Conservation (phyloP, 176 grass and related monocot genomes). For the Metroxylon sagu region DNA sequence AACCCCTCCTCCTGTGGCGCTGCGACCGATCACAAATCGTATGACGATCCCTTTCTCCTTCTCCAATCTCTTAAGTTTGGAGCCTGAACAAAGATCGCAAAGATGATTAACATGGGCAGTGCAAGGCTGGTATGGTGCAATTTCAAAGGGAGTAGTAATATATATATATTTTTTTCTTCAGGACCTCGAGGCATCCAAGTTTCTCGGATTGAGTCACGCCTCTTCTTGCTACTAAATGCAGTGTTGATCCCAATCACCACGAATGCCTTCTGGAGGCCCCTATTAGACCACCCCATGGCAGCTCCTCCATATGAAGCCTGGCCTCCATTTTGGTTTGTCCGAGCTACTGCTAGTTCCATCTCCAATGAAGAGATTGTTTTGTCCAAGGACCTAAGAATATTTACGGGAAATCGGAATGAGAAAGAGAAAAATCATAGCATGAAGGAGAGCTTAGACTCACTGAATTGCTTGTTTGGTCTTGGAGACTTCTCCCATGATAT, state of each 20-base stretch:
- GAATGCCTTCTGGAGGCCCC: slow-evolving; percentile 55
- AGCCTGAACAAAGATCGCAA: slow-evolving; percentile 21
- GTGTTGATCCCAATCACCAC: slow-evolving; percentile 89
- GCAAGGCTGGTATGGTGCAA: no score
- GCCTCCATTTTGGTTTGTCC: slow-evolving; percentile 24
- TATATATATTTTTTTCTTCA: no score
- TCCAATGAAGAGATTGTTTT: slow-evolving; percentile 68
- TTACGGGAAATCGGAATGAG: no score
- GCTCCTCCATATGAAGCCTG: not conserved
- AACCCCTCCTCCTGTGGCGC: slow-evolving; percentile 34
- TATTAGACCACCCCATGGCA: not conserved
- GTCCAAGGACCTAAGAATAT: slow-evolving; percentile 43
- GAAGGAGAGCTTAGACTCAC: slow-evolving; percentile 24
- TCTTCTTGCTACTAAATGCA: slow-evolving; percentile 68
- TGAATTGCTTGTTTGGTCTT: slow-evolving; percentile 64
- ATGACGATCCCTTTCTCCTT: slow-evolving; percentile 75
- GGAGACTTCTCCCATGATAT: slow-evolving; percentile 54
- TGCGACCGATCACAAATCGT: slow-evolving; percentile 93
- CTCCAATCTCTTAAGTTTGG: slow-evolving; percentile 57
- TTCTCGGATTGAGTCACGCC: slow-evolving; percentile 71
- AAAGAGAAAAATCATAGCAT: no score
- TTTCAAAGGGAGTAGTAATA: no score
- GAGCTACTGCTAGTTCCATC: slow-evolving; percentile 52
- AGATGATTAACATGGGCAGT: no score
- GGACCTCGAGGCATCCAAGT: slow-evolving; percentile 78